Base-by-base conservation (phyloP, 768 basidiomycete genomes). In the Boletellus ananas region DNA sequence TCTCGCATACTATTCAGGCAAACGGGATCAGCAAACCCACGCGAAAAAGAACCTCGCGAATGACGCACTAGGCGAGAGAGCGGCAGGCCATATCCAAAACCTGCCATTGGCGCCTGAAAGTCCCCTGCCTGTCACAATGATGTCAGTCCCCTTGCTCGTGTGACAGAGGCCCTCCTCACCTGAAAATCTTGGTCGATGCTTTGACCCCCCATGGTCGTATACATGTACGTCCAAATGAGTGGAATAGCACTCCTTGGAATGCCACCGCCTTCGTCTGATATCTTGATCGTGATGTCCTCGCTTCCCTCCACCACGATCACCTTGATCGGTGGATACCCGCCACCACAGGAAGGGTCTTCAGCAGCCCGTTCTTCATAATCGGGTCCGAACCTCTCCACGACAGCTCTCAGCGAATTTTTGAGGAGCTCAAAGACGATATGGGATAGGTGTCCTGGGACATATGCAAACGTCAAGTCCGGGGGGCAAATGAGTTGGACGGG, bases 251-350 rank as follows among this genome's bases (percentile, higher is more conserved):
- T 86, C 70, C 74, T 70, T 21, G 92, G 81, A 49, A 98, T 98
- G 0, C 95, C 62, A 29, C 95, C 95, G 3, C 95, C 95, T 67
- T 99, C 95, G 63, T 99, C 95, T 1, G 84, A 86, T 52, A 99
- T 96, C 79, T 99, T 99, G 79, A 99, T 92, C 3, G 95, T 98
- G 61, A 98, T 96, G 62, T 98, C 95, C 64, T 97, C 95, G 56
- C 85, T 90, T n/a, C 95, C 94, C 64, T 95, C 94, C 1, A 95
- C 90, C 33, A 96, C 95, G 50, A 97, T 80, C 34, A 62, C 62
- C 34, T 62, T 62, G 51, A 62, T 62, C 0, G 60, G 55, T 3
- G 60, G 60, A 11, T 64, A 64, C 42, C 53, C 61, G 39, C 47
- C 49, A 11, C 41, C 43, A 0, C 47, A 34, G 23, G 50, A 40